Base-by-base conservation (phyloP, 768 basidiomycete genomes). In the Auriscalpium vulgare region DNA sequence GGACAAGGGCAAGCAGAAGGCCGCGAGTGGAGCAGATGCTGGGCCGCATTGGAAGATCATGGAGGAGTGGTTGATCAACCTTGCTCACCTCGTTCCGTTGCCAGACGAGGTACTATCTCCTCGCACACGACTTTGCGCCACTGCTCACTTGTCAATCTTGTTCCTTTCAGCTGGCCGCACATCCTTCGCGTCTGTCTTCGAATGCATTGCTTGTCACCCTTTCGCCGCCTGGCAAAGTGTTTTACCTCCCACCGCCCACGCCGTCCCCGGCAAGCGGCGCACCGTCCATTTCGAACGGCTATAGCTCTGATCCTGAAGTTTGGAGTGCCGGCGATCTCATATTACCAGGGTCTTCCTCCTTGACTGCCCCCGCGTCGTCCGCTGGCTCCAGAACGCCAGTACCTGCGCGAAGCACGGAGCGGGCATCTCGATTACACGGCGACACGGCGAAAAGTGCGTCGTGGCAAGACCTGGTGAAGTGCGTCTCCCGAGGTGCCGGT, bases 381-480 rank as follows among this genome's bases (percentile, higher is more conserved):
- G 13, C 40, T 17, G 40, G 17, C 40, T 13, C 13, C 14, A 43
- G 17, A 17, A 14, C 40, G 7, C 40, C 40, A 3, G 40, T 17
- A 6, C 40, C 14, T 13, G 14, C 40, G 13, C 40, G 40, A 13
- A 14, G 14, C 14, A 17, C 14, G 13, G 40, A 43, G 17, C 3
- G 40, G 17, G 55, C 55, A 37, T 40, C 55, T 46, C 51, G 53
- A 43, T 21, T 49, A 35, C 67, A 63, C 55, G 65, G 61, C 46
- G 23, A 64, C 57, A 61, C 54, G 45, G 62, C 63, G 37, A 79
- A 74, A 63, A 86, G 82, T 4, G 80, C 84, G 10, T 74, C 69
- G 10, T 84, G 78, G 75, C 84, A 88, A 56, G 86, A 88, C 58
- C 72, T 92, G 19, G 78, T 84, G 63, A 83, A 83, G 90, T 91